Evolutionary conservation across 345 rosid genomes (phyloP), one percentile per base, ranked within the genome.

Genomic region (Jatropha curcas): DNA sequence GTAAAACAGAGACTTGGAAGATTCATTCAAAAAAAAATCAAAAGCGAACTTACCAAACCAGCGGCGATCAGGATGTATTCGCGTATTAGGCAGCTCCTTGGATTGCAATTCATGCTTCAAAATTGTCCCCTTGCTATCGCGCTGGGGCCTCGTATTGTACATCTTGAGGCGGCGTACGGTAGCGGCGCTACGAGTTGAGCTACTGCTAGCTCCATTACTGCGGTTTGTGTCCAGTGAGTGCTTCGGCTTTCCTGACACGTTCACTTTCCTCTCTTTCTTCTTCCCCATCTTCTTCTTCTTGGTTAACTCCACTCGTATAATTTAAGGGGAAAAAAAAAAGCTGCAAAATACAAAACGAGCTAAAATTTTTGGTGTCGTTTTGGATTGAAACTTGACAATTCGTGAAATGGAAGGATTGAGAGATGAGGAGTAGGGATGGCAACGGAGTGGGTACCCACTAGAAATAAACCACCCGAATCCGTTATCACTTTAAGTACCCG

Each of bases 161-260:
- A 95, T 89, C 84, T 91, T 83, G 71, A 95, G 96, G 39, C 96
- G 99, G 64, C 90, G 89, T 50, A 94, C 97, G 39, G 96, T 90
- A 65, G 90, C 86, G 61, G 97, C 84, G 74, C 81, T 71, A 16
- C 74, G 59, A 22, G 24, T 60, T 6, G 59, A 28, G 65, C 31
- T 11, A 16, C 22, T 81, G 51, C 91, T 86, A 17, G 77, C 74
- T 35, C 71, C 82, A 43, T 74, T 79, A 65, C 79, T 70, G 0
- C 98, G 90, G 80, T 94, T 92, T 4, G 80, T 86, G 76, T 94
- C 98, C 19, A 94, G 91, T 0, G 96, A 89, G 76, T 92, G 98
- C 83, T 94, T 94, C 27, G 96, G 98, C 79, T 90, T 94, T 0
- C 98, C 99, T 8, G 94, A 89, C 0, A 87, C 84, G 71, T 86